Percentiles rank a stretch among this genome's conserved stretches.
Conservation (phyloP, 179 eudicot genomes). For the Dionaea muscipula region DNA sequence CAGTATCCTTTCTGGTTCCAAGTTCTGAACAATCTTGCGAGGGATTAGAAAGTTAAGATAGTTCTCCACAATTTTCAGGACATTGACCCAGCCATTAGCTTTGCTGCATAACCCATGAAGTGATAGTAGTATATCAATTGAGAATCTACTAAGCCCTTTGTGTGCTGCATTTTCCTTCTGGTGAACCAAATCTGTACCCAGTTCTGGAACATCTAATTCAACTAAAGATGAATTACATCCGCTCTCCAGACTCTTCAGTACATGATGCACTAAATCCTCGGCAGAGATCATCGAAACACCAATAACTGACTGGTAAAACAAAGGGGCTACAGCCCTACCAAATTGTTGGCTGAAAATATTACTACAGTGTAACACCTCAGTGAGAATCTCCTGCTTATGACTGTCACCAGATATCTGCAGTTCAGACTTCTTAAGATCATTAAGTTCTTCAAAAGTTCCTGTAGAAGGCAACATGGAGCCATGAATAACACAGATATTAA, state of each 20-base stretch:
- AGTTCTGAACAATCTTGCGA: slow-evolving; percentile 34
- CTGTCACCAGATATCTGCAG: slow-evolving; percentile 29
- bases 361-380: slow-evolving; percentile 61
- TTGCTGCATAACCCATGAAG: slow-evolving; percentile 49
- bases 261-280: slow-evolving; percentile 59
- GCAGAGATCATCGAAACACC: slow-evolving; percentile 37
- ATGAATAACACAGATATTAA: background rate
- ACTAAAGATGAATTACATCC: slow-evolving; percentile 47
- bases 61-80: slow-evolving; percentile 56
- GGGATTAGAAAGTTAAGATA: slow-evolving; percentile 74
- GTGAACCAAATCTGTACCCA: slow-evolving; percentile 64
- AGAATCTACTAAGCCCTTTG: slow-evolving; percentile 69
- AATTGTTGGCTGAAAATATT: slow-evolving; percentile 45
- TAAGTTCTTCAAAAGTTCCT: slow-evolving; percentile 50
- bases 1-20: slow-evolving; percentile 33
- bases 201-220: slow-evolving; percentile 38
- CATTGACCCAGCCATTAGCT: slow-evolving; percentile 61
- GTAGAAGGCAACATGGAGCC: background rate
- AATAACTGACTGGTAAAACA: slow-evolving; percentile 65
- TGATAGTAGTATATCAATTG: slow-evolving; percentile 51
- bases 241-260: slow-evolving; percentile 61
- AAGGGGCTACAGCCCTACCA: slow-evolving; percentile 67
- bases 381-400: slow-evolving; percentile 44
- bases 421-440: slow-evolving; percentile 32
- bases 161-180: slow-evolving; percentile 63